Evolutionary conservation across 169 alveolate genomes (phyloP).

Genomic region (Eimeria maxima): DNA sequence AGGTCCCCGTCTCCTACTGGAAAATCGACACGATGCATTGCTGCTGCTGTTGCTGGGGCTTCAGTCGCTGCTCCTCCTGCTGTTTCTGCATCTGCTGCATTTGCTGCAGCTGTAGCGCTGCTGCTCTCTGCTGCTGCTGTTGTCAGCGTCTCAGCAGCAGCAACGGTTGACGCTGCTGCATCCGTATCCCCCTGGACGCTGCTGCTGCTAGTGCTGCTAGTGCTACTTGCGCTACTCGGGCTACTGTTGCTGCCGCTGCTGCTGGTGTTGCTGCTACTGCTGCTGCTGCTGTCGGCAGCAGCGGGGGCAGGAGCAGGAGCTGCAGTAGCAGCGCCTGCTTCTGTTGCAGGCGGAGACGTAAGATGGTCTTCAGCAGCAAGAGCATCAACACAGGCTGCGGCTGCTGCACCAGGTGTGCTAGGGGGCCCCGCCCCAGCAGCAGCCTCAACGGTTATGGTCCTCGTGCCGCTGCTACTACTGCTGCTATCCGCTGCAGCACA

Average conservation of each 20-base stretch:
- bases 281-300: neutral
- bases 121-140: no score
- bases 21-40: neutral
- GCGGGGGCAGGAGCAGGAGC: neutral
- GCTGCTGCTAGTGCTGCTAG: no score
- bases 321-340: neutral
- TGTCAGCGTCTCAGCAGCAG: conserved; percentile 3
- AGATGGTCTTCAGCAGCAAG: neutral
- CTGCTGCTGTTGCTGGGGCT: conserved; percentile 17
- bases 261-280: neutral
- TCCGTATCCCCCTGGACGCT: neutral
- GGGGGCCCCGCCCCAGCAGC: neutral
- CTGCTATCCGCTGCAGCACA: neutral
- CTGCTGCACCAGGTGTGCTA: neutral
- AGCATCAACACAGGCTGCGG: conserved; percentile 8
- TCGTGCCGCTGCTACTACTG: no score
- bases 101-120: no score
- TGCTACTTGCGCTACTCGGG: neutral
- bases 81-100: no score
- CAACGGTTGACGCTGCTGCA: neutral
- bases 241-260: conserved; percentile 1
- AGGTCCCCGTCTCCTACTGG: no score
- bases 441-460: neutral
- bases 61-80: neutral
- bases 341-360: neutral